phyloP scores from a whole-genome alignment of 148 eudicot species.

The Chenopodium suecicum region DNA sequence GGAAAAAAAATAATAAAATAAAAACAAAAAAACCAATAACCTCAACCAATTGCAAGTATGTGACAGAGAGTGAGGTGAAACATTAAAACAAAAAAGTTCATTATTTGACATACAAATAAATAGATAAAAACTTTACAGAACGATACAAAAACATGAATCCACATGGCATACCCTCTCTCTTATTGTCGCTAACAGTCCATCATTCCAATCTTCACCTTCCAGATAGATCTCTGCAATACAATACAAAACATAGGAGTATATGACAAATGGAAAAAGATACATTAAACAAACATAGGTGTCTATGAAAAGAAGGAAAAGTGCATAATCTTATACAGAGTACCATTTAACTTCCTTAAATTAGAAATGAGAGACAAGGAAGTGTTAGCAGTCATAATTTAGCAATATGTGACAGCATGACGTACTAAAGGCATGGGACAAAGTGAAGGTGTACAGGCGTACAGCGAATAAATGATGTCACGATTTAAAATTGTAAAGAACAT shows the following conservation, averaged over 20 bases:
- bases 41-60: conserved; percentile 17
- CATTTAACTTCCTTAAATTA: neutral
- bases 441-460: neutral
- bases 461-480: neutral
- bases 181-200: conserved; percentile 91
- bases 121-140: neutral
- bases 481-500: neutral
- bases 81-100: neutral
- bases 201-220: conserved; percentile 97
- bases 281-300: neutral
- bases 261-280: conserved; percentile 2
- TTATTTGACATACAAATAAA: neutral
- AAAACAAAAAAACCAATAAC: neutral
- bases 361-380: neutral
- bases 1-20: neutral
- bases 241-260: conserved; percentile 6
- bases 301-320: neutral
- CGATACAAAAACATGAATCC: neutral
- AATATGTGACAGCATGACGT: neutral
- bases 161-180: conserved; percentile 74
- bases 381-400: neutral
- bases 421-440: neutral
- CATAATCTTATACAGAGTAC: neutral
- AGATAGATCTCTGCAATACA: conserved; percentile 59
- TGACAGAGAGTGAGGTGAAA: neutral